Conservation (phyloP, 495 filamentous ascomycete genomes). For the Daldinia grandis region DNA sequence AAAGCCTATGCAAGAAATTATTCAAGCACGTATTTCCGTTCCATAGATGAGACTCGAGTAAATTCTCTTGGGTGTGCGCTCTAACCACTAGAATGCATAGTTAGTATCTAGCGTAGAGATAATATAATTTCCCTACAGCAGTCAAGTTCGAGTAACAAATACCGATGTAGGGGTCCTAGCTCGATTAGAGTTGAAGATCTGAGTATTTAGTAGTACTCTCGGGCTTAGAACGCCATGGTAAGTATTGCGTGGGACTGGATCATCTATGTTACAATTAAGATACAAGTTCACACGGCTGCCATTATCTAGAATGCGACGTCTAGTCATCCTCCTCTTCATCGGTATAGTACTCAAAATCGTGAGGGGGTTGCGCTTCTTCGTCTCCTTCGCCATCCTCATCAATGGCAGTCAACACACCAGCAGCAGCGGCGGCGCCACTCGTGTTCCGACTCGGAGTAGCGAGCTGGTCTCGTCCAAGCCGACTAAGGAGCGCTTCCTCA, state of each 20-base stretch:
- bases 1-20: background rate
- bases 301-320: background rate
- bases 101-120: too few relatives aligned
- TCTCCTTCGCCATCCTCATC: constrained; percentile 87
- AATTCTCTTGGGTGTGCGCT: background rate
- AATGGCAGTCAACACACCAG: constrained; percentile 80
- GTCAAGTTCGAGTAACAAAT: too few relatives aligned
- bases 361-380: constrained; percentile 80
- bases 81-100: too few relatives aligned
- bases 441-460: constrained; percentile 41
- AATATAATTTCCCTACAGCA: too few relatives aligned
- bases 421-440: constrained; percentile 74
- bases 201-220: background rate
- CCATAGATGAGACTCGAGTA: background rate
- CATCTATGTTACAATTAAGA: constrained; percentile 28
- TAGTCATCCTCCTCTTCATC: constrained; percentile 73
- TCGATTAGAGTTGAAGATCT: background rate
- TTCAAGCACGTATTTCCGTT: background rate
- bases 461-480: constrained; percentile 36
- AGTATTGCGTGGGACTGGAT: constrained; percentile 10
- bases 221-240: background rate
- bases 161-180: too few relatives aligned
- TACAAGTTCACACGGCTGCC: constrained; percentile 16
- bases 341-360: constrained; percentile 86
- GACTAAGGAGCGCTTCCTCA: constrained; percentile 42